Base-by-base conservation (phyloP, 1,139 yeast species). In the Geotrichum candidum region DNA sequence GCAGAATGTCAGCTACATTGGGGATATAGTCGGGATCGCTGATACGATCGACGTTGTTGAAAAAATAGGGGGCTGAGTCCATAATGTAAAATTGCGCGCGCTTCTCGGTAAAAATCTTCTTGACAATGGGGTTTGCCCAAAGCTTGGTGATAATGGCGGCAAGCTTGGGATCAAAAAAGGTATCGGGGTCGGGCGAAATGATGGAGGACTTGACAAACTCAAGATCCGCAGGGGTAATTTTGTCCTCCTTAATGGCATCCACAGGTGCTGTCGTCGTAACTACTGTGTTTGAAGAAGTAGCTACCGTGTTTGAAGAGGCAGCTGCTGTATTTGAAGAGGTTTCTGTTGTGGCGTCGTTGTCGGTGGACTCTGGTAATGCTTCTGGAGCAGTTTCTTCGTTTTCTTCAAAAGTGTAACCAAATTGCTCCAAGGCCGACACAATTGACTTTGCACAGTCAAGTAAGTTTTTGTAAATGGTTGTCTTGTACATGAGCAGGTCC, bases 41-140 rank as follows among this genome's bases (percentile, higher is more conserved):
- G 57, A 91, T 86, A 67, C 96, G 79, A 46, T 79, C 80, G 55
- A 90, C 74, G 69, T 86, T 86, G 46, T 84, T 81, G 68, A 90
- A 82, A 72, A 91, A 90, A 73, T 92, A 92, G 61, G 82, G 80
- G 0, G 97, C 92, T 5, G 96, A 89, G 73, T 92, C 98, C 81
- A 90, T 85, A 58, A 92, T 78, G 72, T 91, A 91, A 70, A 90
- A 91, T 63, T 86, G 85, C 48, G 89, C 85, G 66, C 90, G 84
- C 65, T 86, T 83, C 59, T 82, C 81, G 61, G 80, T 79, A 58
- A 88, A 76, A 66, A 88, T 77, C 51, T 80, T 76, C 65, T 78
- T 79, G 13, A 91, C 90, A 22, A 82, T 82, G 0, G 86, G 84
- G 60, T 84, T 82, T 11, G 77, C 72, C 82, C 94, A 87, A 46